phyloP scores from a whole-genome alignment of 768 basidiomycete species.

The Amyloporia xantha region DNA sequence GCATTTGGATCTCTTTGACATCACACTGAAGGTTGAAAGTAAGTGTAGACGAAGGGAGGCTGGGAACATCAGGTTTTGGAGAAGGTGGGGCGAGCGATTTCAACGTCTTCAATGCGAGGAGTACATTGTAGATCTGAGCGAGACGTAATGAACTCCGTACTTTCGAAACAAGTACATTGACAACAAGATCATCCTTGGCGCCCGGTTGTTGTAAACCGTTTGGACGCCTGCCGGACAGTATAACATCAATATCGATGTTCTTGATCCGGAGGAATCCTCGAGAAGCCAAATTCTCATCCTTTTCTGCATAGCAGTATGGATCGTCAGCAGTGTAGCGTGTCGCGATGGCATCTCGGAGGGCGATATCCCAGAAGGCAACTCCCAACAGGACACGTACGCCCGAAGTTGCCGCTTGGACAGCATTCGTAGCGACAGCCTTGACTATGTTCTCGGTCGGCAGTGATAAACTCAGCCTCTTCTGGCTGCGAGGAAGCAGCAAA shows the following conservation, averaged over 20 bases:
- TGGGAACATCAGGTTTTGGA: constrained; percentile 6
- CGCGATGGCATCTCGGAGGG: constrained; percentile 56
- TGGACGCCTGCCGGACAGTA: constrained; percentile 17
- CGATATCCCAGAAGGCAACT: constrained; percentile 40
- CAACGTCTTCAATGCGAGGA: constrained; percentile 56
- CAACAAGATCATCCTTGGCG: constrained; percentile 35
- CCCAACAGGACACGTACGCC: constrained; percentile 37
- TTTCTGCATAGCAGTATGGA: constrained; percentile 32
- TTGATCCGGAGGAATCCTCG: constrained; percentile 42
- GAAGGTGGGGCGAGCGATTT: constrained; percentile 29
- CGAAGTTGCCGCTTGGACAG: constrained; percentile 15
- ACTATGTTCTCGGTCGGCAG: constrained; percentile 46
- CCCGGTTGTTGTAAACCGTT: constrained; percentile 8
- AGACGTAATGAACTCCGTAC: constrained; percentile 50
- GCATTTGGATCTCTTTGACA: constrained; percentile 42
- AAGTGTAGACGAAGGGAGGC: constrained; percentile 13
- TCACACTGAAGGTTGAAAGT: constrained; percentile 22
- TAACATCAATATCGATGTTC: constrained; percentile 24
- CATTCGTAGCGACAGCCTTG: constrained; percentile 39
- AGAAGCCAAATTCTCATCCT: constrained; percentile 24
- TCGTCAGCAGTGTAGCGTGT: constrained; percentile 65
- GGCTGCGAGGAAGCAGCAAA: constrained; percentile 30
- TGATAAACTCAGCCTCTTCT: constrained; percentile 46
- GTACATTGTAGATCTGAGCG: constrained; percentile 60
- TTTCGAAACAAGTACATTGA: constrained; percentile 45